These are phyloP conservation scores for Thinopyrum elongatum DNA, from an alignment of 176 grass and related monocot species.

Conservation along the genomic window DNA sequence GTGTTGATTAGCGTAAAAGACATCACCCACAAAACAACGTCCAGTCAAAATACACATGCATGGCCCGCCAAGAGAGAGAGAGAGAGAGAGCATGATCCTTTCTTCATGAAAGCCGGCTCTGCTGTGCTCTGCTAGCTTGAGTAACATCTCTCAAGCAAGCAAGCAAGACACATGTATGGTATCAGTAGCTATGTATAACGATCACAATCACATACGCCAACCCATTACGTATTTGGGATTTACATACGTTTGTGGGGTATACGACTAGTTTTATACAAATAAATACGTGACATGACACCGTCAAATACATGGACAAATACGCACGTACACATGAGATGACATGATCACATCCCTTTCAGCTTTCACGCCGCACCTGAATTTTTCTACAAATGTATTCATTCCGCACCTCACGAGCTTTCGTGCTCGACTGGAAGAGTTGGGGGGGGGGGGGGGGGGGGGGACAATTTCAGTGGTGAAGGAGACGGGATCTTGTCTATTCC, in stretches of 20 bases:
- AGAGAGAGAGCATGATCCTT: too few species aligned
- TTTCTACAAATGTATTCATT: background rate
- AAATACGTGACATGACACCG: background rate
- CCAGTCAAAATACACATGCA: background rate
- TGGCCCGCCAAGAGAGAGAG: too few species aligned
- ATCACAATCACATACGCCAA: too few species aligned
- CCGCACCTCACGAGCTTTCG: background rate
- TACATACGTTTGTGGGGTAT: too few species aligned
- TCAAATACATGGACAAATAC: background rate
- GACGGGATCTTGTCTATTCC: slow-evolving; percentile 35
- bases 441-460: too few species aligned
- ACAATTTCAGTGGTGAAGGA: background rate
- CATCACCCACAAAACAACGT: background rate
- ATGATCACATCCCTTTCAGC: background rate
- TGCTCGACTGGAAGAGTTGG: background rate
- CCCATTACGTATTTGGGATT: too few species aligned
- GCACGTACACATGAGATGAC: background rate
- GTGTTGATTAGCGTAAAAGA: slow-evolving; percentile 4
- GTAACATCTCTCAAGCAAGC: too few species aligned
- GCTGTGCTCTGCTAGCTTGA: too few species aligned
- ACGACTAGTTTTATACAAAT: too few species aligned
- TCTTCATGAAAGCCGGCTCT: too few species aligned
- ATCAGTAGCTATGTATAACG: too few species aligned
- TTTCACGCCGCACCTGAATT: background rate
- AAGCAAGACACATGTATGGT: too few species aligned